Evolutionary conservation across 805 yeast genomes (phyloP).

Genomic region (Metschnikowia cerradonensis): DNA sequence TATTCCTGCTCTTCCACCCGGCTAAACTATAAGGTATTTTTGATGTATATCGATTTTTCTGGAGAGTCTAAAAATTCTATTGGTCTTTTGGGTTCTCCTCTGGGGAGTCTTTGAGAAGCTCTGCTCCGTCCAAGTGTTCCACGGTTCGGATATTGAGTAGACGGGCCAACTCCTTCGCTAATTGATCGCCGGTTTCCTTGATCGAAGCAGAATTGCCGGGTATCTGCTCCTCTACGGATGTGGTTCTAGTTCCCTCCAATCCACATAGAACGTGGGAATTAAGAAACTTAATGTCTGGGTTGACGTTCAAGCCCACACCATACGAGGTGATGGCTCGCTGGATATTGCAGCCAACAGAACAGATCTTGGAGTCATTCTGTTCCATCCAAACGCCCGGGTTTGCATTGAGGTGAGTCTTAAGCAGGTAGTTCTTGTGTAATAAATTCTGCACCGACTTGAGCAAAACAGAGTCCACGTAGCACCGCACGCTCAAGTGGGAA

Average conservation of each 20-base stretch:
- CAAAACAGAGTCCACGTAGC: slow-evolving; percentile 59
- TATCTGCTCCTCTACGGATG: slow-evolving; percentile 25
- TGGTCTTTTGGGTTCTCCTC: too few species aligned
- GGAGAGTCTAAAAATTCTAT: background rate
- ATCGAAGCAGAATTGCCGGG: slow-evolving; percentile 16
- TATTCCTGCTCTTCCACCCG: slow-evolving; percentile 12
- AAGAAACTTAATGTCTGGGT: slow-evolving; percentile 68
- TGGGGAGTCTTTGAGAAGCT: slow-evolving; percentile 9
- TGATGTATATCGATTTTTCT: too few species aligned
- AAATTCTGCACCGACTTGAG: slow-evolving; percentile 54
- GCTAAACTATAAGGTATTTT: background rate
- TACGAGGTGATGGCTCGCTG: slow-evolving; percentile 82
- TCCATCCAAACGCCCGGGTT: slow-evolving; percentile 88
- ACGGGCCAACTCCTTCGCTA: slow-evolving; percentile 36
- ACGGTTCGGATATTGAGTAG: slow-evolving; percentile 29
- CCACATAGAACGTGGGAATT: slow-evolving; percentile 85
- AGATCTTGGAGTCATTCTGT: slow-evolving; percentile 55
- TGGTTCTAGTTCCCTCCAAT: slow-evolving; percentile 49
- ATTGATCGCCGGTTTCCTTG: slow-evolving; percentile 29
- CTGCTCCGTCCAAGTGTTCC: slow-evolving; percentile 35
- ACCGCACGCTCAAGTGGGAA: slow-evolving; percentile 51
- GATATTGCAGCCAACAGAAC: slow-evolving; percentile 86
- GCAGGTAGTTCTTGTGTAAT: slow-evolving; percentile 33
- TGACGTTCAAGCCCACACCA: slow-evolving; percentile 80
- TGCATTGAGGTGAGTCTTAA: slow-evolving; percentile 50